Base-by-base conservation (phyloP, 306 rosid species). In the Biancaea sappan region DNA sequence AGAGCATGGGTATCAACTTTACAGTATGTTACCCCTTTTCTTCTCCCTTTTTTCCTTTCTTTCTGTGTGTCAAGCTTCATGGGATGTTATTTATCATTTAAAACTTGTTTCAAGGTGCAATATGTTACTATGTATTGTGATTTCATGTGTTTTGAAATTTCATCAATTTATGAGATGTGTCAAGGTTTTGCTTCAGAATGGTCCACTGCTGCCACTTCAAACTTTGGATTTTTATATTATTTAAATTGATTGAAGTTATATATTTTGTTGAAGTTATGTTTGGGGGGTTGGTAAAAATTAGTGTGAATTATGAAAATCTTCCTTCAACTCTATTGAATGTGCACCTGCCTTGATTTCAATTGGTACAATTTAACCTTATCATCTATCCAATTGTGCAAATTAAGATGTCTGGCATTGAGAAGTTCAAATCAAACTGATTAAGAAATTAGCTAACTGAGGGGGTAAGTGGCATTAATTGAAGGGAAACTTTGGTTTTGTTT, bases 1-100 rank as follows among this genome's bases (percentile, higher is more conserved):
- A 88, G 91, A 86, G 99, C 99, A 60, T 95, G 99, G 99, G 99
- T 92, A 38, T 81, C 90, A 75, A 92, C 99, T 12, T 85, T 95
- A 75, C 98, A 92, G 99, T 95, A 86, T 83, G 99, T 89, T 79
- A 22, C 52, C 48, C 19, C 48, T 37, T 61, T 59, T 29, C 24
- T 18, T 43, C 67, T 61, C 40, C 44, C 5, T 15, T 14, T 4
- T 77, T 38, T 22, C 29, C 35, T 62, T 34, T 57, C 32, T 47
- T 37, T 35, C 61, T 71, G 51, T 53, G 32, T 6, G 48, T 56
- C 68, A 24, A 29, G 60, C 38, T 75, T 54, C 44, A 50, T 18
- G 34, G 35, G 38, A 16, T 71, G 34, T 57, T 15, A 14, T 58
- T 52, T 73, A 31, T 24, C 31, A 24, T 67, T 51, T 24, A 18